Conservation (phyloP, 2,329 filamentous ascomycete species). For the Fonsecaea pugnacius region DNA sequence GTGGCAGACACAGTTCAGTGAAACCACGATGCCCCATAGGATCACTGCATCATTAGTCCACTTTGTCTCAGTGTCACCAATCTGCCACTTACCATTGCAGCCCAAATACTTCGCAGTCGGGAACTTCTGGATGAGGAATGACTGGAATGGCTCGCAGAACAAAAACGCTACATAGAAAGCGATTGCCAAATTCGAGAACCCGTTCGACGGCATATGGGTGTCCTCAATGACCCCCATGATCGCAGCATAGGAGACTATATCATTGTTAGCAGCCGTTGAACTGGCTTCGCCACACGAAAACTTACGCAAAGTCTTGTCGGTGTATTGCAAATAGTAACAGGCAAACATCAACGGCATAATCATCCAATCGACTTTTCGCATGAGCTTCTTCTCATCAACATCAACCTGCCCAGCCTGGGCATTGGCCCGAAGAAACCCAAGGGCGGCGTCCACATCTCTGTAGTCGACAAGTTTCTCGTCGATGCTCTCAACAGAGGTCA, state of each 20-base stretch:
- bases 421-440: constrained; percentile 44
- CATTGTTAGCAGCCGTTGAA: constrained; percentile 37
- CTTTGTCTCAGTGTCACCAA: neutral
- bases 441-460: constrained; percentile 43
- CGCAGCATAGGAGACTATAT: constrained; percentile 55
- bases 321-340: constrained; percentile 57
- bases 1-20: constrained; percentile 55
- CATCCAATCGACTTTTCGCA: constrained; percentile 46
- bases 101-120: constrained; percentile 61
- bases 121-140: constrained; percentile 59
- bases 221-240: constrained; percentile 65
- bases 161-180: constrained; percentile 64
- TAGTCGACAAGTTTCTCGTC: constrained; percentile 20
- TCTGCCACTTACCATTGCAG: constrained; percentile 38
- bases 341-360: constrained; percentile 59
- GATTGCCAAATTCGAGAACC: constrained; percentile 64
- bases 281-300: constrained; percentile 55
- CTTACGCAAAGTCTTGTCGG: constrained; percentile 61
- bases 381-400: constrained; percentile 38
- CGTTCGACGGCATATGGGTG: constrained; percentile 58
- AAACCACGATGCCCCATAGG: constrained; percentile 56
- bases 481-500: constrained; percentile 12
- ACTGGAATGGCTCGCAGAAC: constrained; percentile 62
- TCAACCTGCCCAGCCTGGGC: constrained; percentile 39
- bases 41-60: constrained; percentile 32